These are phyloP conservation scores for Apiospora arundinis DNA, from an alignment of 2,329 filamentous ascomycete species.

Conservation along the genomic window DNA sequence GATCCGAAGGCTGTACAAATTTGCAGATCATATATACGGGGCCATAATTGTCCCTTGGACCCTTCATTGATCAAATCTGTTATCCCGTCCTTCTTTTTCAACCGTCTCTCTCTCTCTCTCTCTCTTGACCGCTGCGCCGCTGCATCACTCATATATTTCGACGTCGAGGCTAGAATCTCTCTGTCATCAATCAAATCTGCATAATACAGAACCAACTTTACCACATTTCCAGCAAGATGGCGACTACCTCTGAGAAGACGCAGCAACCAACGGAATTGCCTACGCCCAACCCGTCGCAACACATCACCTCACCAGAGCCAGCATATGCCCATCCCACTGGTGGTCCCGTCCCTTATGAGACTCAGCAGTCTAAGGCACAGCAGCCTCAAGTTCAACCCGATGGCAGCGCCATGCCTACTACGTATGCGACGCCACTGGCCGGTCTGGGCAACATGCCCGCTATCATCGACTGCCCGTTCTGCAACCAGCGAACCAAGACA, in stretches of 20 bases:
- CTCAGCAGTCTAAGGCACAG: background rate
- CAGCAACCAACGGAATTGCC: background rate
- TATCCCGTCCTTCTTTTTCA: background rate
- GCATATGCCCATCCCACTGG: background rate
- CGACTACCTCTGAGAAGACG: background rate
- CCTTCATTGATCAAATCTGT: background rate
- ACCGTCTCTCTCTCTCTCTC: background rate
- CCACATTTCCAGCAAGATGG: background rate
- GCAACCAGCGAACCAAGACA: conserved; percentile 24
- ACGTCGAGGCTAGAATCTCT: background rate
- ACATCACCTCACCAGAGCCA: background rate
- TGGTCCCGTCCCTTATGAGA: conserved; percentile 1
- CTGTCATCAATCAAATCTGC: background rate
- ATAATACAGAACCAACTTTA: background rate
- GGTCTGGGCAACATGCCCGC: conserved; percentile 21
- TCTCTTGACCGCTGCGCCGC: background rate
- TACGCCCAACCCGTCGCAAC: background rate
- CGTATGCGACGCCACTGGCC: conserved; percentile 17
- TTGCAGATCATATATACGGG: background rate
- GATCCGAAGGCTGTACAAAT: conserved; percentile 10
- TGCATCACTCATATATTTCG: background rate
- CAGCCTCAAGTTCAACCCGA: conserved; percentile 6
- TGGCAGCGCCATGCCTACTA: background rate
- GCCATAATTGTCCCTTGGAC: background rate
- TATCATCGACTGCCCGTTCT: conserved; percentile 29